Conservation (phyloP, 2,329 filamentous ascomycete species). For the Talaromyces marneffei region DNA sequence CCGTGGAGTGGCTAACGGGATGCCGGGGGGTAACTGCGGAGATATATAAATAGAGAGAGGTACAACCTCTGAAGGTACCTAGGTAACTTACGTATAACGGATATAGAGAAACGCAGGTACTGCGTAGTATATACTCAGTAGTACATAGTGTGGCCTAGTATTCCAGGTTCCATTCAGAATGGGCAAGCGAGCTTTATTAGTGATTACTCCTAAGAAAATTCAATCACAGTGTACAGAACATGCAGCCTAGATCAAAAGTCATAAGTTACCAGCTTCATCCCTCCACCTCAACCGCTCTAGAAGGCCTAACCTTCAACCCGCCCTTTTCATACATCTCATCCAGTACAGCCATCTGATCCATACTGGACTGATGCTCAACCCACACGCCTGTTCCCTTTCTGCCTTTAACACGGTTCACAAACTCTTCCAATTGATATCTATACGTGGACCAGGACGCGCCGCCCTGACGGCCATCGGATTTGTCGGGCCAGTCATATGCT, state of each 20-base stretch:
- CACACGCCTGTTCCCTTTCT: conserved; percentile 32
- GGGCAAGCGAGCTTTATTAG: too few relatives aligned
- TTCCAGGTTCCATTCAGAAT: too few relatives aligned
- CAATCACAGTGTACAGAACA: too few relatives aligned
- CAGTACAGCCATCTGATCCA: conserved; percentile 43
- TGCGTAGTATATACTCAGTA: too few relatives aligned
- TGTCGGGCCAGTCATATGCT: conserved; percentile 20
- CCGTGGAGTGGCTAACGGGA: background rate
- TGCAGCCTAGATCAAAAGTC: too few relatives aligned
- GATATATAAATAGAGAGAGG: too few relatives aligned
- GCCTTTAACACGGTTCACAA: conserved; percentile 29
- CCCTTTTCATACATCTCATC: conserved; percentile 45
- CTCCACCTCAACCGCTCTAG: conserved; percentile 7
- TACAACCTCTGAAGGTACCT: too few relatives aligned
- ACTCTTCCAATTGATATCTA: conserved; percentile 45
- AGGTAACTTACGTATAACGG: too few relatives aligned
- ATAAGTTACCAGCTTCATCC: too few relatives aligned
- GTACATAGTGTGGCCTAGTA: too few relatives aligned
- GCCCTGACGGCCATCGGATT: conserved; percentile 16
- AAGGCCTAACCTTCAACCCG: conserved; percentile 23
- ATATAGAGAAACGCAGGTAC: background rate
- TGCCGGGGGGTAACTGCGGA: background rate
- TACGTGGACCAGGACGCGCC: conserved; percentile 42
- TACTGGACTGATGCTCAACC: conserved; percentile 41
- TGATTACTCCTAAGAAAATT: too few relatives aligned